Conservation (phyloP, 192 early-diverging fungal species). For the Mortierella hygrophila region DNA sequence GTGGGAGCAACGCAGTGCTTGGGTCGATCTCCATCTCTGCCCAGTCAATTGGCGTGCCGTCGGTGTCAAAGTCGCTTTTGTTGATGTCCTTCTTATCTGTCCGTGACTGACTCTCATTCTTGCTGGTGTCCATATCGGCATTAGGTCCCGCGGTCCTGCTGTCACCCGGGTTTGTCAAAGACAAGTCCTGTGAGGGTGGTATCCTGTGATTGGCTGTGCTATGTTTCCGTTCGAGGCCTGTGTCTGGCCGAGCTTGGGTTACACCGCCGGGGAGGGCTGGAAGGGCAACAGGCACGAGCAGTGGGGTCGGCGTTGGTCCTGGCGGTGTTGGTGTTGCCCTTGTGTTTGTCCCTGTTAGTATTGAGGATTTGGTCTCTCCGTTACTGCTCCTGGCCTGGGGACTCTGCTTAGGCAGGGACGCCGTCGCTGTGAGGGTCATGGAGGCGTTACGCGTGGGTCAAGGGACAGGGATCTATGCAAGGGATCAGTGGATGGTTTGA, state of each 20-base stretch:
- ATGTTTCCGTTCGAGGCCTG: background rate
- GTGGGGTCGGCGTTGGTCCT: background rate
- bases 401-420: background rate
- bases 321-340: background rate
- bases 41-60: conserved; percentile 5
- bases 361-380: background rate
- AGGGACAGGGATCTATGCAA: background rate
- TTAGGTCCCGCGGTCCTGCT: background rate
- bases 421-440: background rate
- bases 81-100: background rate
- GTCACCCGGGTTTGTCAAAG: background rate
- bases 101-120: background rate
- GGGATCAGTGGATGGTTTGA: background rate
- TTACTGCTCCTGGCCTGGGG: background rate
- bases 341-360: conserved; percentile 2
- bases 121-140: background rate
- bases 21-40: background rate
- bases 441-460: background rate
- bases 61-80: conserved; percentile 1
- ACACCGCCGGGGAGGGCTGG: conserved; percentile 4
- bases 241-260: conserved; percentile 14
- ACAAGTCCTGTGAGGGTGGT: background rate
- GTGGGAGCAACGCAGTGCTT: conserved; percentile 8
- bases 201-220: background rate
- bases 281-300: background rate